These are phyloP conservation scores for Schizochytrium sp. DNA, from an alignment of 108 stramenopile genomes.

Conservation along the genomic window DNA sequence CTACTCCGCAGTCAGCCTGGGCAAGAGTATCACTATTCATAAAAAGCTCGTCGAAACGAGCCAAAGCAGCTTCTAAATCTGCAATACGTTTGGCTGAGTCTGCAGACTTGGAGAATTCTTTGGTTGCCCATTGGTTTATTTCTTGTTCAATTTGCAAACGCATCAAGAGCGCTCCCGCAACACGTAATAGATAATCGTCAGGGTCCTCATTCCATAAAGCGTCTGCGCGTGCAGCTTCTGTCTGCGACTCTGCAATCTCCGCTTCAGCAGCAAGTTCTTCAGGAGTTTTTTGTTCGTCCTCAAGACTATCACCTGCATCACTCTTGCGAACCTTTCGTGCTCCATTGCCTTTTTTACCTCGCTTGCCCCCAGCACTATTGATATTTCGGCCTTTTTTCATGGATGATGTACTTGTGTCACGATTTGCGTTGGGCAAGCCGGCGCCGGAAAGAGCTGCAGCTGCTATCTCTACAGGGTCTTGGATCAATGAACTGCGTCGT, in stretches of 20 bases:
- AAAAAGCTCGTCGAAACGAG: background rate
- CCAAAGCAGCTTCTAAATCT: background rate
- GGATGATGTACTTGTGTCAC: background rate
- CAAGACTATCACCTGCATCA: background rate
- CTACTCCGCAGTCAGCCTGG: background rate
- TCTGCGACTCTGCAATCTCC: background rate
- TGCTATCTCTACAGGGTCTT: conserved; percentile 15
- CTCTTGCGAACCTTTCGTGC: background rate
- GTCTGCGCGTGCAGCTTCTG: background rate
- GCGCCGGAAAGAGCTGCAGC: background rate
- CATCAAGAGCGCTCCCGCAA: background rate
- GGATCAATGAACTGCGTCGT: background rate
- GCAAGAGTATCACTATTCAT: background rate
- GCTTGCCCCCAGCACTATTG: conserved; percentile 8
- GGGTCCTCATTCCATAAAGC: conserved; percentile 24
- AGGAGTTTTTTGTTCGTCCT: conserved; percentile 22
- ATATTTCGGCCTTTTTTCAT: background rate
- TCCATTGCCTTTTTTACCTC: conserved; percentile 9
- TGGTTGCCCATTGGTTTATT: background rate
- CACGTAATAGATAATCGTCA: background rate
- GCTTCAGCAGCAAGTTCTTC: conserved; percentile 36
- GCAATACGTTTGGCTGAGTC: background rate
- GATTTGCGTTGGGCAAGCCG: background rate
- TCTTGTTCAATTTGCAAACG: background rate
- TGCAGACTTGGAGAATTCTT: background rate